Evolutionary conservation across 768 basidiomycete genomes (phyloP).

Genomic region (Tylopilus subfusipes): DNA sequence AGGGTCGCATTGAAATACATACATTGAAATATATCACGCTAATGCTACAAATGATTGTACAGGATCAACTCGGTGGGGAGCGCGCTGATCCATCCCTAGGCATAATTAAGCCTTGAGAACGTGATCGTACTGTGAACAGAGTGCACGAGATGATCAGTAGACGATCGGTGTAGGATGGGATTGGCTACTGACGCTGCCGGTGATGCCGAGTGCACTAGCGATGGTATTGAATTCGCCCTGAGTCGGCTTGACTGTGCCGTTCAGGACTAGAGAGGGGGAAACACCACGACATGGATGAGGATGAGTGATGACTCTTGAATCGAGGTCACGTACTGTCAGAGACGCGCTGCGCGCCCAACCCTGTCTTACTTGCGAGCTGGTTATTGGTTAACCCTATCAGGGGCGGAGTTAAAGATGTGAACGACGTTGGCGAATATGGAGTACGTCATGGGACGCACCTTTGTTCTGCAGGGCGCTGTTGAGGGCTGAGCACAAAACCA

Average conservation of each 20-base stretch:
- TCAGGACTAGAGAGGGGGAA: constrained; percentile 41
- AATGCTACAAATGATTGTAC: constrained; percentile 13
- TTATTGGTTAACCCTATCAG: constrained; percentile 3
- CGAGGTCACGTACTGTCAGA: constrained; percentile 43
- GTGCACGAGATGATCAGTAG: not conserved
- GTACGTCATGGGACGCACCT: constrained; percentile 36
- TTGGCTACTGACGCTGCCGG: constrained; percentile 27
- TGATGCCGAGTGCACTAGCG: constrained; percentile 42
- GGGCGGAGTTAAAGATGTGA: not conserved
- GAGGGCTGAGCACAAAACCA: constrained; percentile 54
- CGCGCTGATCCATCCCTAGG: not conserved
- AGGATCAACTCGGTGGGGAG: not conserved
- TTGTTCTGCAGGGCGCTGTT: constrained; percentile 45
- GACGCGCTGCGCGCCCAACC: constrained; percentile 45
- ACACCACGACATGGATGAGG: not conserved
- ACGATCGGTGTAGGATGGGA: not conserved
- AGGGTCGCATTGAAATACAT: not conserved
- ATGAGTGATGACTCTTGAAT: not conserved
- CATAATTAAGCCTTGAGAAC: not conserved
- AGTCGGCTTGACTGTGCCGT: constrained; percentile 41
- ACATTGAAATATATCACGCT: not conserved
- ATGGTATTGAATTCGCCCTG: constrained; percentile 48
- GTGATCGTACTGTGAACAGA: not conserved
- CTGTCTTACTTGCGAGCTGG: constrained; percentile 46
- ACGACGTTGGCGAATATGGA: not conserved